Base-by-base conservation (phyloP, 148 eudicot species). In the Polygonum maritimum region DNA sequence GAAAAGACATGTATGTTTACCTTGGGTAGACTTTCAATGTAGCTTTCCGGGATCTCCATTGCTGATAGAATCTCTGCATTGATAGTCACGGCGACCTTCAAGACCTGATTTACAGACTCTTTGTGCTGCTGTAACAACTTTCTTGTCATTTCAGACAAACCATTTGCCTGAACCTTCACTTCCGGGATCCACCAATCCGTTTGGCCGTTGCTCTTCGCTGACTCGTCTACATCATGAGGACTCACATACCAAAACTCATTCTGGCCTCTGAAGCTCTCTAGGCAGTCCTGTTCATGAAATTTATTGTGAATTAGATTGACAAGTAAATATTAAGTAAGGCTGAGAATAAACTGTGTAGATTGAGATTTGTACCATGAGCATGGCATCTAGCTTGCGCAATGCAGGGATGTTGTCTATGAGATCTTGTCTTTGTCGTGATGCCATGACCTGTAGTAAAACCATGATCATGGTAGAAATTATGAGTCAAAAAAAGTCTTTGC, bases 101-200 rank as follows among this genome's bases (percentile, higher is more conserved):
- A 76, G 11, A 88, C 89, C 79, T 88, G 91, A 69, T 83, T 88
- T 0, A 88, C 91, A 12, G 84, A 80, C 18, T 88, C 91, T 72
- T 84, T 88, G 63, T 88, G 91, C 75, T 76, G 75, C 21, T 81
- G 89, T 54, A 88, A 49, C 81, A 82, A 84, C 77, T 81, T 79
- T 52, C 88, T 70, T 1, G 88, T 78, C 62, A 58, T 82, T 18
- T 88, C 87, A 18, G 89, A 84, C 19, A 88, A 73, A 8, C 91
- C 91, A 31, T 82, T 73, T 13, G 77, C 79, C 0, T 88, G 88
- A 72, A 86, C 85, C 80, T 86, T 88, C 0, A 86, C 84, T 1
- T 86, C 85, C 3, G 92, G 92, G 21, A 86, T 76, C 88, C 89
- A 88, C 89, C 89, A 86, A 33, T 88, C 84, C 77, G 84, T 81